A percentile compares a stretch with the other conserved stretches of the same genome.
Evolutionary conservation across 2,329 filamentous ascomycete genomes (phyloP).

Genomic region (Emmonsiellopsis sp.): DNA sequence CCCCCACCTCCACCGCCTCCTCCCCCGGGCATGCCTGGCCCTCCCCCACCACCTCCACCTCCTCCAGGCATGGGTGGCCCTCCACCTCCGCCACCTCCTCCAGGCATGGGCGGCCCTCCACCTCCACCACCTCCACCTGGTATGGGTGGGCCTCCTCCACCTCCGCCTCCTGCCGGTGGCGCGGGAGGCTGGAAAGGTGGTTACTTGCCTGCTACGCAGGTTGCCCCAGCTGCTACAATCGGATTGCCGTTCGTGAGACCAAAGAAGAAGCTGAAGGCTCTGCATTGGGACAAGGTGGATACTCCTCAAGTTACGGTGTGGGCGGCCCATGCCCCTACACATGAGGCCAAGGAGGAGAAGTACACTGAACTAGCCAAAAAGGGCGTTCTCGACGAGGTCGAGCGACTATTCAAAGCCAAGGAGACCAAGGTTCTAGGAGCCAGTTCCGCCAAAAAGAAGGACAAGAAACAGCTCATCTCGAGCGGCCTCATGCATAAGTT

Average conservation of each 20-base stretch:
- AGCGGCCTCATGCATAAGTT: conserved; percentile 82
- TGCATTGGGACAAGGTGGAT: conserved; percentile 99
- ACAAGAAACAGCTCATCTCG: conserved; percentile 96
- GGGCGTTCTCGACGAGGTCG: conserved; percentile 94
- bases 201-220: conserved; percentile 59
- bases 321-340: conserved; percentile 78
- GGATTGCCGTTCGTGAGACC: conserved; percentile 74
- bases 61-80: conserved; percentile 27
- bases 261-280: conserved; percentile 98
- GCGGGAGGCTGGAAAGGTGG: conserved; percentile 51
- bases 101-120: conserved; percentile 33
- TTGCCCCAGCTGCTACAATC: conserved; percentile 47
- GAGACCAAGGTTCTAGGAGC: conserved; percentile 79
- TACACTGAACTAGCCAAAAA: conserved; percentile 88
- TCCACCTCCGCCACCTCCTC: conserved; percentile 39
- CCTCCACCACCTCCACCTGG: conserved; percentile 40
- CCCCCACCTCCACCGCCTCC: conserved; percentile 43
- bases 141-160: conserved; percentile 28
- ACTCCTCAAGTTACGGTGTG: conserved; percentile 84
- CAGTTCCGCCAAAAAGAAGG: conserved; percentile 63
- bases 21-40: conserved; percentile 35
- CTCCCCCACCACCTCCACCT: conserved; percentile 28
- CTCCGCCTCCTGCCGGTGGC: conserved; percentile 29
- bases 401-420: conserved; percentile 95
- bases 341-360: conserved; percentile 86